Percentiles rank a stretch among this genome's conserved stretches.
Evolutionary conservation across 2,329 filamentous ascomycete species (phyloP).

Genomic region (Tolypocladium guangdongense): DNA sequence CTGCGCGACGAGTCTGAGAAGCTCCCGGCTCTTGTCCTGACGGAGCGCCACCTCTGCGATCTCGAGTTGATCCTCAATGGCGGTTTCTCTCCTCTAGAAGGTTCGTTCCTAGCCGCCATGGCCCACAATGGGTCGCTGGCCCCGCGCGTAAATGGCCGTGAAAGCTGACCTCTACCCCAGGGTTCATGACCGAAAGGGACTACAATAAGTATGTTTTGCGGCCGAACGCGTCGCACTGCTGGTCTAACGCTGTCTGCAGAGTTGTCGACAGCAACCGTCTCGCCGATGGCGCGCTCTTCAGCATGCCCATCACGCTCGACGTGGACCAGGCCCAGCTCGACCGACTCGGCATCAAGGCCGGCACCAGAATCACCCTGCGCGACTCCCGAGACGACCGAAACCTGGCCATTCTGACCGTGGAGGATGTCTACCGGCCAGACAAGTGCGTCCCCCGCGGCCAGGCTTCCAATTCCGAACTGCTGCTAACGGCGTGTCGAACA

Average conservation of each 20-base stretch:
- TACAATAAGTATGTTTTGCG: slow-evolving; percentile 71
- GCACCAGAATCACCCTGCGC: slow-evolving; percentile 74
- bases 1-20: slow-evolving; percentile 76
- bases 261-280: slow-evolving; percentile 86
- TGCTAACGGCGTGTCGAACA: slow-evolving; percentile 21
- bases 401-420: slow-evolving; percentile 87
- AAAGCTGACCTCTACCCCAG: slow-evolving; percentile 30
- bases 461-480: neutral
- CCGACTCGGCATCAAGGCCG: slow-evolving; percentile 63
- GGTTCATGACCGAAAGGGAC: slow-evolving; percentile 95
- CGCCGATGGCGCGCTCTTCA: slow-evolving; percentile 80
- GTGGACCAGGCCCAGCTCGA: slow-evolving; percentile 66
- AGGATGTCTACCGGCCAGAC: slow-evolving; percentile 91
- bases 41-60: slow-evolving; percentile 94
- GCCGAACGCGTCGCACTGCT: neutral
- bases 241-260: slow-evolving; percentile 29
- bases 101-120: slow-evolving; percentile 36
- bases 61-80: slow-evolving; percentile 94
- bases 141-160: neutral
- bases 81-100: slow-evolving; percentile 95
- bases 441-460: slow-evolving; percentile 53
- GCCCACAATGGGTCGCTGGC: neutral
- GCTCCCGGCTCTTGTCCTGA: slow-evolving; percentile 73
- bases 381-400: slow-evolving; percentile 96
- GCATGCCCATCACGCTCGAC: slow-evolving; percentile 94